Evolutionary conservation across 148 eudicot genomes (phyloP), one percentile per base, ranked within the genome.

Genomic region (Rhododendron ferrugineum): DNA sequence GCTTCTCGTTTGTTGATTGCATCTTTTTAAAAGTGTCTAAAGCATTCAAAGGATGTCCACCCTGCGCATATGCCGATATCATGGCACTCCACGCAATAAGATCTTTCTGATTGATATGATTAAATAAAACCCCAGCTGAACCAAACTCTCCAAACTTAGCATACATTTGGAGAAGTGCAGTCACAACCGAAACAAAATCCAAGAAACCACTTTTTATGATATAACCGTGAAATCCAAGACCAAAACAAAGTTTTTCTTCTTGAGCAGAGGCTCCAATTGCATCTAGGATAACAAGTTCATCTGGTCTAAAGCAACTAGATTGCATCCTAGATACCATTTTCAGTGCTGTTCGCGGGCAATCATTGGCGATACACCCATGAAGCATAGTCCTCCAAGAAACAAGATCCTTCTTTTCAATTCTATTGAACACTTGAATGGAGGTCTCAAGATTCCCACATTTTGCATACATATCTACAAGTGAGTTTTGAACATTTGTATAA

Each of bases 341-440:
- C 84, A 93, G 79, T 23, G 94, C 96, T 82, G 77, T 84, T 81
- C 76, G 44, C 5, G 90, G 87, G 70, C 81, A 54, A 42, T 86
- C 85, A 84, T 87, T 91, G 56, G 89, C 89, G 46, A 91, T 77
- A 56, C 91, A 92, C 26, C 93, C 96, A 73, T 68, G 90, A 83
- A 92, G 88, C 88, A 91, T 91, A 14, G 88, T 90, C 87, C 90
- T 93, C 96, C 96, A 93, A 32, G 96, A 89, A 75, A 93, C 81
- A 30, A 89, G 49, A 87, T 93, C 94, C 86, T 91, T 92, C 15
- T 58, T 80, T n/a, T 15, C 64, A 44, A 87, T 88, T 74, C 81
- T 78, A 40, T 85, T 46, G 76, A 91, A 93, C 50, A 92, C 86
- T 13, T 68, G 81, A 85, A 86, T 49, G 1, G 93, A 84, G 83